Evolutionary conservation across 2,329 filamentous ascomycete genomes (phyloP), one percentile per base, ranked within the genome.

Genomic region (Mycosphaerella arachidis): DNA sequence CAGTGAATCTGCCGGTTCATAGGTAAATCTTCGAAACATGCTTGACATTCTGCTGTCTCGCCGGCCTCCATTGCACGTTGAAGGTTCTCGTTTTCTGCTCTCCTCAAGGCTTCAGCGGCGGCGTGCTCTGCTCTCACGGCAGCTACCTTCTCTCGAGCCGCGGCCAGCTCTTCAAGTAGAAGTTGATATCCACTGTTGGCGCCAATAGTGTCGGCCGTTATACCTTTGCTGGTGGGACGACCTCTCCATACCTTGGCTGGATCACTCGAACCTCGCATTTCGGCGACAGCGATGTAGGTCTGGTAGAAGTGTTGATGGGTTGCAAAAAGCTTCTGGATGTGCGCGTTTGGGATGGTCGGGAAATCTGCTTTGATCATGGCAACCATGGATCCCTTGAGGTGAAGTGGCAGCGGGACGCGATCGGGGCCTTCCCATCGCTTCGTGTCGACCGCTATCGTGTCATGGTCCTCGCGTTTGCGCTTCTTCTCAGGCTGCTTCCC

Each of bases 1-100:
- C 91, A 96, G 63, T 84, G 78, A 1, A 90, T 81, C 77, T 90
- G 85, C 52, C 86, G 82, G 66, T 90, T 89, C 50, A 85, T 73
- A 1, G 89, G 81, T 53, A 80, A 79, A 4, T 91, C 86, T 6
- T 79, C 78, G 68, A 83, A 94, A 73, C 91, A 96, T 69, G 89
- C 70, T 56, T 67, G 68, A 59, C 77, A 95, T 66, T 93, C 89
- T 10, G 79, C 73, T 45, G 87, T 77, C 18, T 82, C 79, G 0
- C 86, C 74, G 60, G 75, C 75, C 24, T 74, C 67, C 27, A 67
- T 68, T 0, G 73, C 68, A 13, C 53, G 56, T 37, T 63, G 60
- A 13, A 75, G 60, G 51, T 79, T 79, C 18, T 69, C 66, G 35
- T 73, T 65, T 64, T 79, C 78, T 1, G 59, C 61, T 27, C 54